A percentile compares a stretch with the other conserved stretches of the same genome.
Conservation (phyloP, 1,139 yeast genomes). For the Scheffersomyces lignicola region DNA sequence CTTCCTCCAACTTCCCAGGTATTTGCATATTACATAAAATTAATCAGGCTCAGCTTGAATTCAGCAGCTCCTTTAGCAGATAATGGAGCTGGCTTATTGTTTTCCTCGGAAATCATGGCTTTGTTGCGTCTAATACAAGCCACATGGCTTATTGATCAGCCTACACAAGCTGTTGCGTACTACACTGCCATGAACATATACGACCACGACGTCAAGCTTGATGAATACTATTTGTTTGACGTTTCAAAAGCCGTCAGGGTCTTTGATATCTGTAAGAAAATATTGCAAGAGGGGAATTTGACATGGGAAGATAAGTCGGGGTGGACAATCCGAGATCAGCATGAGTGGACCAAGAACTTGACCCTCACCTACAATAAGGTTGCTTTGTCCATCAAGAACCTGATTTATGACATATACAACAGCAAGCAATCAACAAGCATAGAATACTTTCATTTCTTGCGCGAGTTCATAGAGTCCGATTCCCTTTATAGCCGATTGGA, state of each 20-base stretch:
- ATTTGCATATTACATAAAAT: conserved; percentile 1
- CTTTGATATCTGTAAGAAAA: conserved; percentile 27
- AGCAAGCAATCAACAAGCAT: conserved; percentile 62
- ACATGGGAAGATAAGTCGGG: conserved; percentile 33
- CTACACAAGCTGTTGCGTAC: conserved; percentile 53
- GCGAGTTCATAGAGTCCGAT: conserved; percentile 53
- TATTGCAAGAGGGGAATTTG: conserved; percentile 34
- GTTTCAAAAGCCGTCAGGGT: conserved; percentile 19
- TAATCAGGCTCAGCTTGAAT: not conserved
- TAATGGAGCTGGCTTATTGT: conserved; percentile 5
- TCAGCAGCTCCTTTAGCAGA: not conserved
- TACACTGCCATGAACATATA: conserved; percentile 53
- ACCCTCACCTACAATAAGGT: conserved; percentile 48
- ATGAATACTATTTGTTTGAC: conserved; percentile 1
- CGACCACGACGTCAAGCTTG: not conserved
- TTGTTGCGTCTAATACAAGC: not conserved
- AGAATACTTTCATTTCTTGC: conserved; percentile 51
- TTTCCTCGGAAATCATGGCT: not conserved
- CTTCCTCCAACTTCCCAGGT: conserved; percentile 30
- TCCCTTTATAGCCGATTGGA: conserved; percentile 37
- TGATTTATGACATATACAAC: conserved; percentile 15
- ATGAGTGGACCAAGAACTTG: conserved; percentile 52
- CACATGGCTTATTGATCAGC: conserved; percentile 57
- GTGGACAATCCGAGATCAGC: conserved; percentile 55
- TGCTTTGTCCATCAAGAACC: conserved; percentile 42